These are phyloP conservation scores for Heritiera littoralis DNA, from an alignment of 345 rosid genomes.

Conservation along the genomic window DNA sequence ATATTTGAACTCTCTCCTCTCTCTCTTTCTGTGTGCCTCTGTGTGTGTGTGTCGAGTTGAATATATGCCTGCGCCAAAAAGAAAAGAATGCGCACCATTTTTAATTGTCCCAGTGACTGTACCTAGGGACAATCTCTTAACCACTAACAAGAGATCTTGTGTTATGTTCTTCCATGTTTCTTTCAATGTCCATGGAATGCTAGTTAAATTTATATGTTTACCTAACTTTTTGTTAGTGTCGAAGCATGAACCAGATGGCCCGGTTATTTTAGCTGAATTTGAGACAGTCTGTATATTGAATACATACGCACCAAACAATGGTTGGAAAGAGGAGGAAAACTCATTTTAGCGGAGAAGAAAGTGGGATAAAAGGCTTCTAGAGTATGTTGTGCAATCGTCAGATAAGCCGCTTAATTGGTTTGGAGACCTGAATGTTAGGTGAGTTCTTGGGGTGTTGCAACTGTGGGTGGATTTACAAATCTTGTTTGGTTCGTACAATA, in stretches of 20 bases:
- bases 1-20: background rate
- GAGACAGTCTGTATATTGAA: constrained; percentile 66
- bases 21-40: background rate
- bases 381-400: constrained; percentile 58
- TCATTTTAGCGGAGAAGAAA: constrained; percentile 89
- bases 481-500: background rate
- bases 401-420: constrained; percentile 95
- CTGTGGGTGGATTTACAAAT: background rate
- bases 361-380: constrained; percentile 87
- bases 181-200: background rate
- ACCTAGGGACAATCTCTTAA: background rate
- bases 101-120: background rate
- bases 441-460: constrained; percentile 6
- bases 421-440: constrained; percentile 96
- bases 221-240: constrained; percentile 45
- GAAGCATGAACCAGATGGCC: constrained; percentile 91
- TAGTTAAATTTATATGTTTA: constrained; percentile 15
- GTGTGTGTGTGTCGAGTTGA: background rate
- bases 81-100: background rate
- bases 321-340: constrained; percentile 96
- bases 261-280: constrained; percentile 89
- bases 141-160: background rate
- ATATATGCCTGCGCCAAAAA: background rate
- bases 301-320: constrained; percentile 92
- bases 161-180: background rate